Evolutionary conservation across 176 grass and related monocot species (phyloP), one percentile per base, ranked within the genome.

Genomic region (Alloteropsis semialata): DNA sequence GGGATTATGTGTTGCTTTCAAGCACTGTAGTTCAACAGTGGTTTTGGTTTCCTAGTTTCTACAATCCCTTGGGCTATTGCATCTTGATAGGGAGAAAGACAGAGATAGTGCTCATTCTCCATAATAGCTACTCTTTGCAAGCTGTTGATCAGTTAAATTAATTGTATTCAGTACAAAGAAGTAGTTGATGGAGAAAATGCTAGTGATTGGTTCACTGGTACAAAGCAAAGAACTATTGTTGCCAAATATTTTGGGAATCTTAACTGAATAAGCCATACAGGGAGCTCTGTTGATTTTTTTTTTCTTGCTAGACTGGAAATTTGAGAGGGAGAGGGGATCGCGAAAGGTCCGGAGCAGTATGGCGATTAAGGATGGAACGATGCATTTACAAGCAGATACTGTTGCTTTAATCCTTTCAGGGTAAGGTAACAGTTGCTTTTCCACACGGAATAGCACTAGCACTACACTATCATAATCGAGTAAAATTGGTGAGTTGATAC

Each of bases 401-500:
- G 65, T 38, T 21, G 65, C 55, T 76, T 85, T 63, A 38, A 81
- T 64, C 63, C 77, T 81, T 89, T 21, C 22, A 37, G 53, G 74
- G 77, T 41, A 85, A 85, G 87, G 71, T 48, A 76, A 76, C 67
- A 51, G 71, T 43, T 71, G 62, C 63, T 76, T 81, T 68, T 44
- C 71, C 54, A 71, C 62, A 84, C 56, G 15, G 22, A 36, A 53
- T 8, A 65, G 22, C 74, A 79, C 37, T 8, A 65, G 22, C 74
- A 79, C 37, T 56, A 36, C 43, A 45, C 53, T 75, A 34, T 63
- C 70, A 85, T 38, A 56, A 63, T 60, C 56, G 82, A 85, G 70
- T 46, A 41, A 22, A 84, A 65, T 75, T 64, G 32, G 44, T 54
- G 32, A 22, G 34, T 53, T 65, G 69, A 67, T 69, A 18, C 16